A percentile compares a stretch with the other conserved stretches of the same genome.
phyloP scores from a whole-genome alignment of 164 flowering plant species.

The Paratinospora sagittata region DNA sequence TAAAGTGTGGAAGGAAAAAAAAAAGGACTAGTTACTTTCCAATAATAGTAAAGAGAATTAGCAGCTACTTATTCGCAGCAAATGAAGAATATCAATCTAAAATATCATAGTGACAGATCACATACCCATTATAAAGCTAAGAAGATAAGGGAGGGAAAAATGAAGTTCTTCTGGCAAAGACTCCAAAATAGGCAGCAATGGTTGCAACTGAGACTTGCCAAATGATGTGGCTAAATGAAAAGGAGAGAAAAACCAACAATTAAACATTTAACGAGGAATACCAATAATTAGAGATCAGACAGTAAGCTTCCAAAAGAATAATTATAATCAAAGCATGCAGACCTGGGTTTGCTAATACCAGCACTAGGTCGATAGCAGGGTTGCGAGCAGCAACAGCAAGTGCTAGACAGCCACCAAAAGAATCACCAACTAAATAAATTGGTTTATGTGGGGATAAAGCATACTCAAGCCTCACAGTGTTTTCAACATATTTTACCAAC shows the following conservation, averaged over 20 bases:
- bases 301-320: neutral
- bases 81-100: no score
- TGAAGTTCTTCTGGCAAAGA: conserved; percentile 56
- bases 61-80: conserved; percentile 26
- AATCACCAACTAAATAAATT: conserved; percentile 87
- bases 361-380: conserved; percentile 72
- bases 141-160: conserved; percentile 54
- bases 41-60: neutral
- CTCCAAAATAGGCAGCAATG: conserved; percentile 67
- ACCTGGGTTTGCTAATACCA: conserved; percentile 87
- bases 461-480: conserved; percentile 44
- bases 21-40: neutral
- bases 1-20: conserved; percentile 22
- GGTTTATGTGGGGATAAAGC: conserved; percentile 54
- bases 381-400: conserved; percentile 92
- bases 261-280: conserved; percentile 3
- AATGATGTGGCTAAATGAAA: conserved; percentile 58
- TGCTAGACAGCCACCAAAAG: conserved; percentile 91
- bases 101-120: neutral
- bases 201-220: conserved; percentile 66
- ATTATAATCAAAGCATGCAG: neutral
- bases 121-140: conserved; percentile 66
- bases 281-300: neutral
- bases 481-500: conserved; percentile 58
- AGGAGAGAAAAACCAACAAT: neutral